Base-by-base conservation (phyloP, 768 basidiomycete species). In the Vararia minispora region DNA sequence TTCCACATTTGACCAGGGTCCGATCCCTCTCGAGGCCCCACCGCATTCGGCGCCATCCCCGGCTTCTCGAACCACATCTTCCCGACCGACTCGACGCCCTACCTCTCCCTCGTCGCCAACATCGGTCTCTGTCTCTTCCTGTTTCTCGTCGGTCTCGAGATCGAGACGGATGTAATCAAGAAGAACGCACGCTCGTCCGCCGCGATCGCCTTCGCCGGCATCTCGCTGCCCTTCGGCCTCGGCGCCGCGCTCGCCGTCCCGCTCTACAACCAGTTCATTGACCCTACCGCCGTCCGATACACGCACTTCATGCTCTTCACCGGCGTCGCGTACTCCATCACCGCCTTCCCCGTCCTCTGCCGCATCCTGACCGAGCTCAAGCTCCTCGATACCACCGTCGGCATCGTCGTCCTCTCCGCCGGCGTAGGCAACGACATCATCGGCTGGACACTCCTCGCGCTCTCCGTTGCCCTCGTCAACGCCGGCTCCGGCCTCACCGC, bases 261-360 rank as follows among this genome's bases (percentile, higher is more conserved):
- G 0, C 53, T 95, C 6, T 97, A 90, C 62, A 58, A 76, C 42
- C 52, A 63, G 6, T 97, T 92, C 59, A 72, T 88, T 46, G 71
- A 80, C 52, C 57, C 62, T 1, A 32, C 27, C 3, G 64, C 59
- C 32, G 68, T 80, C 34, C 68, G 76, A 37, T 94, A 90, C 57
- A 80, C 86, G 0, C 69, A 94, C 55, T 98, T 98, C 58, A 78
- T 95, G 73, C 75, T 99, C 26, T 97, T 98, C 59, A 78, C 85
- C 8, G 90, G 88, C 11, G 88, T 92, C 16, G 89, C 90, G 1
- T 90, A 79, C 61, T 80, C 82, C 3, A 89, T 89, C 51, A 88
- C 85, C 0, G 86, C 85, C 0, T 86, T 89, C 45, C 86, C 88
- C 1, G 81, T 90, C 2, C 65, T 90, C 6, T 88, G 84, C 57